phyloP scores from a whole-genome alignment of 345 rosid genomes.

The Hibiscus syriacus region DNA sequence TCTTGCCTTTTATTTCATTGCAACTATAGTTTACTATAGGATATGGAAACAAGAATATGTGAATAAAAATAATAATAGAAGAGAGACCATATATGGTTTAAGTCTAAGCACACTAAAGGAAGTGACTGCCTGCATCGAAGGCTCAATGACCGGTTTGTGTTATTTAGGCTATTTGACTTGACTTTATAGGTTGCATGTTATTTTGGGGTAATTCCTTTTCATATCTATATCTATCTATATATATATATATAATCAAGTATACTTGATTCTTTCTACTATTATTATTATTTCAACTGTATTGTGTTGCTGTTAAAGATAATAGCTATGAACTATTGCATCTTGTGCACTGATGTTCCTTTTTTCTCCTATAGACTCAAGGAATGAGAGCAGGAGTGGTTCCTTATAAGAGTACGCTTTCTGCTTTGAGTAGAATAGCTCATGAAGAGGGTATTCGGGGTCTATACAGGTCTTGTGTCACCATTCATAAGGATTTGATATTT shows the following conservation, averaged over 20 bases:
- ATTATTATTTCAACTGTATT: neutral
- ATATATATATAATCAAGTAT: too few species aligned
- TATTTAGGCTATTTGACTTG: neutral
- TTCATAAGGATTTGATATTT: neutral
- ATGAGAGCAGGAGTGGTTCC: too few species aligned
- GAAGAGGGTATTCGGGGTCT: conserved; percentile 85
- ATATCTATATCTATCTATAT: too few species aligned
- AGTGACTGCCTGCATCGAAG: neutral
- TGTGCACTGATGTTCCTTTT: too few species aligned
- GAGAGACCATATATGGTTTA: neutral
- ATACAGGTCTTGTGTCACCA: conserved; percentile 43
- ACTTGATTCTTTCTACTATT: too few species aligned
- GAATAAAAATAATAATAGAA: too few species aligned
- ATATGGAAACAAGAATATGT: neutral
- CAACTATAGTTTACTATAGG: neutral
- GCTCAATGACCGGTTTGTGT: neutral
- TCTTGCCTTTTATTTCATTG: neutral
- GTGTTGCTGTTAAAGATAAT: neutral
- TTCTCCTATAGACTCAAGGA: too few species aligned
- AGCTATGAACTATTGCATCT: too few species aligned
- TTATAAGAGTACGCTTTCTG: too few species aligned
- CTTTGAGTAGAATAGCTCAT: conserved; percentile 66
- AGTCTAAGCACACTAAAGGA: neutral
- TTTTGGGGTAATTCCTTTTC: neutral
- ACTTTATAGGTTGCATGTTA: neutral